These are phyloP conservation scores for Paramyrothecium roridum DNA, from an alignment of 2,329 filamentous ascomycete species.

Conservation along the genomic window DNA sequence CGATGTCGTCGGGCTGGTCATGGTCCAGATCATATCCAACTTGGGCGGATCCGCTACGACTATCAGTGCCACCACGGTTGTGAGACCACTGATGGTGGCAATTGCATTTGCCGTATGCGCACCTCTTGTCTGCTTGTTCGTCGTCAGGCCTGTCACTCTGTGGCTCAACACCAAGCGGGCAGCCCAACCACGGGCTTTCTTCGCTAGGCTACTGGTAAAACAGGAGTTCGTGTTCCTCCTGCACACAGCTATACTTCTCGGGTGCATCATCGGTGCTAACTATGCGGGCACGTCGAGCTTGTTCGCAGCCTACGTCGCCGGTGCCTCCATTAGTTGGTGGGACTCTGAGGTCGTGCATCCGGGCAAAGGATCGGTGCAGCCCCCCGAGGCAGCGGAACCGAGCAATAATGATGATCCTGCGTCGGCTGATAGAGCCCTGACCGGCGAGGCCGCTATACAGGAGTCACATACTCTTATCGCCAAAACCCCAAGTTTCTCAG, in stretches of 20 bases:
- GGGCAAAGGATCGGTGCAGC: background rate
- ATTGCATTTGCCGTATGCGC: slow-evolving; percentile 47
- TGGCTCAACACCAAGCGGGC: slow-evolving; percentile 27
- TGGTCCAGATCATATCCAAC: slow-evolving; percentile 72
- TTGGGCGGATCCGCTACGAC: slow-evolving; percentile 38
- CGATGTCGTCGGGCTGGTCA: slow-evolving; percentile 73
- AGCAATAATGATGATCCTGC: too few species aligned
- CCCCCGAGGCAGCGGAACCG: background rate
- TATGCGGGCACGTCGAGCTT: slow-evolving; percentile 63
- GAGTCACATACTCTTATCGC: too few species aligned
- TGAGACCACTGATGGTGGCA: slow-evolving; percentile 44
- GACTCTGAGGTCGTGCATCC: slow-evolving; percentile 33
- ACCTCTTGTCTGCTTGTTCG: slow-evolving; percentile 43
- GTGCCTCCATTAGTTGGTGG: slow-evolving; percentile 59
- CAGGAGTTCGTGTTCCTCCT: slow-evolving; percentile 36
- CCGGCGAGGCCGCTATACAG: too few species aligned
- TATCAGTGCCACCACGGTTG: slow-evolving; percentile 28
- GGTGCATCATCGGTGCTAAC: slow-evolving; percentile 44
- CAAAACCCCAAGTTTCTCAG: background rate
- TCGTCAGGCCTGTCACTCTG: slow-evolving; percentile 38
- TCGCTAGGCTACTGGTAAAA: slow-evolving; percentile 20
- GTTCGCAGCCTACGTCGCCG: slow-evolving; percentile 62
- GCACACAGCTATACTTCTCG: slow-evolving; percentile 49
- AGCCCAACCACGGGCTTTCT: slow-evolving; percentile 9
- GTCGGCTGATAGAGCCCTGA: too few species aligned